Evolutionary conservation across 2,329 filamentous ascomycete species (phyloP), one percentile per base, ranked within the genome.

Genomic region (Colletotrichum sp.): DNA sequence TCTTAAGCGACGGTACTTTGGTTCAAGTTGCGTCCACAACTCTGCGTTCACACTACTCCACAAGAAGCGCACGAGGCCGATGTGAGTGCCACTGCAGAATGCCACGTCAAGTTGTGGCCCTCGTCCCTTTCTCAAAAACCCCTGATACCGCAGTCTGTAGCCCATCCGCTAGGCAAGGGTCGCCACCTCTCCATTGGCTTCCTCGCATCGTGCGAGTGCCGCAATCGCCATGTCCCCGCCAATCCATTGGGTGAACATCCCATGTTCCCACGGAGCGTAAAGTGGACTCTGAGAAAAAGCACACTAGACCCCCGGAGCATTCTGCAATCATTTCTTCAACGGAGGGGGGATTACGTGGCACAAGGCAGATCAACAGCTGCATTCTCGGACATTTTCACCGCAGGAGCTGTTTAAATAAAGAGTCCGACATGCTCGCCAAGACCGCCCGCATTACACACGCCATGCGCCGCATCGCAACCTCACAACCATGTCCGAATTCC

Each of bases 401-500:
- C n/a, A 63, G n/a, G n/a, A 63, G 30, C 19, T 63, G 32, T 22
- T 63, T 34, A 63, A 63, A 36, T 34, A 63, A 15, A 34, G 11
- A 52, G 44, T 5, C 3, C 59, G 15, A 27, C 32, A 63, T 34
- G 59, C 59, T 63, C 29, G 30, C 59, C 59, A 63, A 63, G 59
- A 63, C n/a, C 44, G 44, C 44, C 1, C 12, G n/a, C 12, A 12
- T 34, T 29, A 3, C 30, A 22, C 59, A 63, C 8, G 29, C 59
- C 19, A 22, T 32, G 29, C 7, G 59, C n/a, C 32, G 19, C 30
- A 63, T 36, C 19, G 16, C 39, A 25, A 29, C 1, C 7, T 8
- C n/a, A 11, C 75, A 75, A 82, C 59, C 52, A 89, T 89, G 87
- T 80, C 86, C 11, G 86, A 86, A 78, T 85, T 90, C 39, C 78